Base-by-base conservation (phyloP, 768 basidiomycete genomes). In the Mycena epipterygia region DNA sequence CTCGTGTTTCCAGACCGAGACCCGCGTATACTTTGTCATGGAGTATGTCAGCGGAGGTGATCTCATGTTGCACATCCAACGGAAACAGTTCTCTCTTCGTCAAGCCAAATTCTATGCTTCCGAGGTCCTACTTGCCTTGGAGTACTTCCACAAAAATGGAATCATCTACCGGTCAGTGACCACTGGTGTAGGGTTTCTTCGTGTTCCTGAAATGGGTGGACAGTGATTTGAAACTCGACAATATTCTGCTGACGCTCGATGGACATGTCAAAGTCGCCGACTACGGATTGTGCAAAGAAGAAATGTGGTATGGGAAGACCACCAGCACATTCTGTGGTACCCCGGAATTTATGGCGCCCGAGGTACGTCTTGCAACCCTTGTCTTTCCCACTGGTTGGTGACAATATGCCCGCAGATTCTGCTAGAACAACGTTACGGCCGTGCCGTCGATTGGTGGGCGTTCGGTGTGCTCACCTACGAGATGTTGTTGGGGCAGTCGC, bases 361-460 rank as follows among this genome's bases (percentile, higher is more conserved):
- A 99, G 89, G 97, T 97, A 68, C 44, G 87, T 72, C 39, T 14
- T 29, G 66, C 13, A 27, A 32, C 39, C 19, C 49, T 60, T 9
- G 41, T 25, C 41, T 74, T 74, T 73, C 56, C 23, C 32, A n/a
- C 9, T 67, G 35, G 13, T 19, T 32, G 6, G 25, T 58, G 2
- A 53, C 21, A 7, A 33, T 12, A 17, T 4, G 27, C 32, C 21
- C 32, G 8, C 71, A 99, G 97, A 99, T 99, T 81, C 87, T 99
- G 61, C 89, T 99, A n/a, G 98, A 99, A 83, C 98, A 99, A 83
- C 94, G 96, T 53, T 99, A 99, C 76, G 97, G 96, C 13, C 95
- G 96, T 42, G 97, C 98, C 14, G 98, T 99, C 46, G 98, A 99
- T 79, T 99, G 98, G 98, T 99, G 98, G 98, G 98, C 98, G 16